These are phyloP conservation scores for Daldinia caldariorum DNA, from an alignment of 495 filamentous ascomycete species.

Conservation along the genomic window DNA sequence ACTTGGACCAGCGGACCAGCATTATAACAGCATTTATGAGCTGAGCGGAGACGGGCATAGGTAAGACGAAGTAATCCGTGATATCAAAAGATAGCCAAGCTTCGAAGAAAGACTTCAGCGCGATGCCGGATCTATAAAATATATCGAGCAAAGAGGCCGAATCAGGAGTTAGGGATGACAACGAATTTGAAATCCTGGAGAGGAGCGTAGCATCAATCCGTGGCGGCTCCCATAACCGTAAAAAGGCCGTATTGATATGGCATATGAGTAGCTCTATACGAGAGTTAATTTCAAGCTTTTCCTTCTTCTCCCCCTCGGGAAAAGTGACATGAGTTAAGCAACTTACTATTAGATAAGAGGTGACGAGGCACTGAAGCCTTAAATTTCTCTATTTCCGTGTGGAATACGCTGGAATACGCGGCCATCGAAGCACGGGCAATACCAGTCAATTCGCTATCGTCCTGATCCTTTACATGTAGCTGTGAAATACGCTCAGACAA, in stretches of 20 bases:
- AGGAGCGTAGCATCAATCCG: constrained; percentile 41
- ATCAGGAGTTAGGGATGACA: constrained; percentile 47
- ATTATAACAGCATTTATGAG: constrained; percentile 53
- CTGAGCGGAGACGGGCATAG: constrained; percentile 49
- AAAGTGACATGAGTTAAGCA: neutral
- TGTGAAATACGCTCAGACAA: constrained; percentile 50
- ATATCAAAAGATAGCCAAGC: constrained; percentile 53
- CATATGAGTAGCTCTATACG: constrained; percentile 37
- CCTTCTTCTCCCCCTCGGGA: too few species aligned
- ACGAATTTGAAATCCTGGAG: constrained; percentile 46
- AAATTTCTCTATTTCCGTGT: constrained; percentile 46
- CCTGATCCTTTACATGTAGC: constrained; percentile 39
- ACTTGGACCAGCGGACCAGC: constrained; percentile 52
- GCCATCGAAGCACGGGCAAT: constrained; percentile 32
- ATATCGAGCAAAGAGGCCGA: constrained; percentile 47
- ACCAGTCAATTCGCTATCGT: constrained; percentile 21
- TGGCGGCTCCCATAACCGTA: constrained; percentile 48
- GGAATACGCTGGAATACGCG: constrained; percentile 46
- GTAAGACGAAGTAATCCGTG: constrained; percentile 51
- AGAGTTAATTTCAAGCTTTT: constrained; percentile 3
- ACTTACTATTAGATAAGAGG: constrained; percentile 41
- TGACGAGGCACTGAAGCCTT: constrained; percentile 36
- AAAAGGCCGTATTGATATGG: constrained; percentile 38
- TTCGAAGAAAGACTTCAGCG: constrained; percentile 54
- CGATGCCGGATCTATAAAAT: constrained; percentile 46